Evolutionary conservation across 1,139 yeast species (phyloP), one percentile per base, ranked within the genome.

Genomic region (Yamadazyma epiphylla): DNA sequence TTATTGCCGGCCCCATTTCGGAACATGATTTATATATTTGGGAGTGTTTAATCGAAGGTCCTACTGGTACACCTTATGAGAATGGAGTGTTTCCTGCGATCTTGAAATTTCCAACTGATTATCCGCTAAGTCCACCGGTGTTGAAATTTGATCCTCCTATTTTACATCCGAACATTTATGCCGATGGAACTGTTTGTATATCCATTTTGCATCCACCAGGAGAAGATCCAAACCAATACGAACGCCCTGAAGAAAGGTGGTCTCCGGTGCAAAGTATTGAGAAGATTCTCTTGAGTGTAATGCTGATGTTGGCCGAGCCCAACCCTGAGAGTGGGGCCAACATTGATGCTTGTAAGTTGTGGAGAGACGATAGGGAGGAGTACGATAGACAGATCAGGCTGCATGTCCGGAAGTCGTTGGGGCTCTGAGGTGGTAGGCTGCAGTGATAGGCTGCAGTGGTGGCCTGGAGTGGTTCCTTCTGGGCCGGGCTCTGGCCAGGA

Each of bases 301-400:
- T 88, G 74, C 84, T 95, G 48, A 89, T 91, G 96, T 70, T 91
- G 42, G 95, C 96, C 3, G 97, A 91, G 55, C 97, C 98, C 4
- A 91, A 91, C 52, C 85, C 87, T 19, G 97, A 89, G 55, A 83
- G 95, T 49, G 97, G 96, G 4, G 98, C 98, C 29, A 88, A 91
- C 52, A 84, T 91, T 33, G 98, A 91, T 51, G 98, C 98, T 2
- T 86, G 95, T 45, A 88, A 88, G 59, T 69, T 91, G 43, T 89
- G 96, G 95, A 72, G 98, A 55, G 95, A 86, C 44, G 66, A 86
- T 53, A 68, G 89, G 32, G 70, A 61, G 3, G 80, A 73, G 45
- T 91, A 79, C 51, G 74, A 82, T 46, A 58, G 62, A 37, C 74
- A 72, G 37, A 94, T 91, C 11, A 70, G 75, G 33, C 53, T 55